Evolutionary conservation across 2,329 filamentous ascomycete species (phyloP).

Genomic region (Colletotrichum sp.): DNA sequence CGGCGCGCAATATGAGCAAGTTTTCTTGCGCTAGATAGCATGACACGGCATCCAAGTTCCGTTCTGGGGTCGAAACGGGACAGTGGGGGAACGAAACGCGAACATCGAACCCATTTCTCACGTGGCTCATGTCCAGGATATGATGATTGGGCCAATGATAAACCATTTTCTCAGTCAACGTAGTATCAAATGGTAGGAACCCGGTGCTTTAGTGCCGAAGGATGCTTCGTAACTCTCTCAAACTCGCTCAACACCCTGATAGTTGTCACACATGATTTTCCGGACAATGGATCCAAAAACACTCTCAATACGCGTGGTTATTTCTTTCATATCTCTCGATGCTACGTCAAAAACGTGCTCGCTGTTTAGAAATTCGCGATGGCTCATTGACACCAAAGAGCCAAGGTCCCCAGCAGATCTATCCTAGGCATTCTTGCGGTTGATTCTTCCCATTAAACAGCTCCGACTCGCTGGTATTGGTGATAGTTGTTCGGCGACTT

Average conservation of each 20-base stretch:
- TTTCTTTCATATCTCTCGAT: not conserved
- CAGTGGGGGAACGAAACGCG: not conserved
- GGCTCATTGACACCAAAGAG: not conserved
- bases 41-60: not conserved
- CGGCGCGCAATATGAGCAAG: not conserved
- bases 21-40: not conserved
- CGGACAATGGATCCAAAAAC: not conserved
- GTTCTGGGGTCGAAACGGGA: not conserved
- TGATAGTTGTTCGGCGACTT: not conserved
- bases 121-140: not conserved
- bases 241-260: constrained; percentile 1
- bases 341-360: not conserved
- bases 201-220: not conserved
- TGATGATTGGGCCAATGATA: not conserved
- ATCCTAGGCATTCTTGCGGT: not conserved
- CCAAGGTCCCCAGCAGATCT: not conserved
- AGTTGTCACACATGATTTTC: not conserved
- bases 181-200: not conserved
- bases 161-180: not conserved
- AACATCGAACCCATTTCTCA: not conserved
- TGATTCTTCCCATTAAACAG: not conserved
- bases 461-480: not conserved
- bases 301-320: not conserved
- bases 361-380: not conserved
- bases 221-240: constrained; percentile 1